Evolutionary conservation across 192 early-diverging fungal species (phyloP), one percentile per base, ranked within the genome.

Genomic region (Backusella westeae): DNA sequence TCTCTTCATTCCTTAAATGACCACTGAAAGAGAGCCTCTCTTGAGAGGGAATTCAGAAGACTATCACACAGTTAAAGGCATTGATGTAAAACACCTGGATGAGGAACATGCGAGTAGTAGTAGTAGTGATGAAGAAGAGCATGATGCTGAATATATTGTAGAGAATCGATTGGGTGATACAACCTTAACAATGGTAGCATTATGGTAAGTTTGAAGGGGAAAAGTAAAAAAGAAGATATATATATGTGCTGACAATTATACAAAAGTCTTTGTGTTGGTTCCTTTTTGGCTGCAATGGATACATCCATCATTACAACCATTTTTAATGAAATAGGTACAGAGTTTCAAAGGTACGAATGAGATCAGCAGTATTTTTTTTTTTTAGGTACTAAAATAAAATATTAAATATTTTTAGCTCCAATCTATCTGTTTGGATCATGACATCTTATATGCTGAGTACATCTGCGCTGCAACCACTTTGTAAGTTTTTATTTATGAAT

Each of bases 281-380:
- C 67, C 6, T 77, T 81, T 34, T 70, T 81, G 17, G 35, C 80
- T 9, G 75, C 80, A 9, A 41, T 77, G 39, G 80, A 81, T 63
- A 74, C 75, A 38, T 77, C 75, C 6, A 81, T 81, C 70, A 73
- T 81, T 34, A 73, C 71, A 44, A 77, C 76, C 7, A 73, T 81
- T 4, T 77, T 81, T 36, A 81, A 77, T 42, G 66, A 77, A 44
- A 81, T 81, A 9, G 80, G 80, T 8, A 81, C 75, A 19, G 80
- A 81, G 65, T 81, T 81, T 41, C 59, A 81, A 46, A 73, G 76
- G 77, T 78, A 73, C 32, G 9, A 39, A 49, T 3, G 19, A 44
- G 29, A 32, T 32, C 32, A 19, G 36, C 21, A 32, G 17, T 29
- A 8, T n/a, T 44, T 14, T 34, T 29, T 34, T 69, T 4, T 69